Conservation (phyloP, 345 rosid genomes). For the Citrus unshiu region DNA sequence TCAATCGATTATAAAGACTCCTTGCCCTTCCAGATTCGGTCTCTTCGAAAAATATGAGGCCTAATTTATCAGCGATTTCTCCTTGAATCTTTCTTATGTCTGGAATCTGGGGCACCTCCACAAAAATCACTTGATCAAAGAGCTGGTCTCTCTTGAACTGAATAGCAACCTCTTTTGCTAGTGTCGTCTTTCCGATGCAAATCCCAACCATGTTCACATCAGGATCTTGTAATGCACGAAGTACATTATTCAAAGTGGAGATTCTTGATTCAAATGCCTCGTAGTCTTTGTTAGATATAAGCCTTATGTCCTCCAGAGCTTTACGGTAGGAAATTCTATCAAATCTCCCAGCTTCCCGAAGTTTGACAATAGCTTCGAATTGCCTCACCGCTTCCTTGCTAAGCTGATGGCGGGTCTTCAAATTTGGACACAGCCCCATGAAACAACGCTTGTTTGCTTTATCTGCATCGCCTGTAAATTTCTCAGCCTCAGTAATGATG, state of each 20-base stretch:
- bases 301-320: neutral
- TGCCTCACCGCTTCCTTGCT: conserved; percentile 9
- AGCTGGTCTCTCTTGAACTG: no score
- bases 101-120: no score
- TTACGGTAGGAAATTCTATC: neutral
- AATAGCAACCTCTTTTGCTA: no score
- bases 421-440: conserved; percentile 6
- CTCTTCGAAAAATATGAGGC: no score
- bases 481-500: neutral
- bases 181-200: neutral
- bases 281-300: neutral
- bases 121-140: no score
- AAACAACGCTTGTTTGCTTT: conserved; percentile 3
- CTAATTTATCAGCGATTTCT: no score
- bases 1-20: no score
- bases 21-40: no score
- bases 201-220: conserved; percentile 13
- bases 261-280: conserved; percentile 21
- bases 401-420: neutral
- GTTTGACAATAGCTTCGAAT: neutral
- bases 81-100: no score
- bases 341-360: neutral
- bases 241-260: neutral
- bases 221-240: neutral
- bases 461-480: neutral